Evolutionary conservation across 305 asterid species (phyloP).

Genomic region (Lippia alba): DNA sequence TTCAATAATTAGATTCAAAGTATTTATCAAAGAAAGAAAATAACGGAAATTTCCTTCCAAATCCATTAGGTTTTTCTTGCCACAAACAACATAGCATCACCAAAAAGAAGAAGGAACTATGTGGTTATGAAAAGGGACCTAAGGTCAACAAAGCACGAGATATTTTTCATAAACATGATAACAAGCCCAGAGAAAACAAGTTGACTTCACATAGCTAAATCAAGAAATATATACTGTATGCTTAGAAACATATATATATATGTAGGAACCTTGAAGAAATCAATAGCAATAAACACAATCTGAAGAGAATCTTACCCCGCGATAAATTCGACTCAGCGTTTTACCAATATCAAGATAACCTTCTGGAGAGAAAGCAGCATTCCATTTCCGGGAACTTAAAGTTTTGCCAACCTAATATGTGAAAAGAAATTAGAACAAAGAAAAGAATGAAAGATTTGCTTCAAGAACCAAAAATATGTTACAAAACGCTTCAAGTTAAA

Average conservation of each 20-base stretch:
- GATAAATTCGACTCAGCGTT: constrained; percentile 82
- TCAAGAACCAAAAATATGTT: constrained; percentile 27
- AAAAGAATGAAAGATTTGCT: constrained; percentile 3
- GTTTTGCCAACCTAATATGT: constrained; percentile 80
- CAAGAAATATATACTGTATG: constrained; percentile 20
- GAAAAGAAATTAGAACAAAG: constrained; percentile 9
- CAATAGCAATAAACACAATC: constrained; percentile 32
- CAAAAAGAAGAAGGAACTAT: constrained; percentile 12
- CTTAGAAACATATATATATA: constrained; percentile 13
- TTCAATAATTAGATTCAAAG: constrained; percentile 24
- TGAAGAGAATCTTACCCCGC: constrained; percentile 71
- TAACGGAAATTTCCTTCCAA: constrained; percentile 5
- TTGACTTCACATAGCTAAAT: constrained; percentile 7
- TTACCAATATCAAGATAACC: constrained; percentile 86
- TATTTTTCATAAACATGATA: constrained; percentile 3
- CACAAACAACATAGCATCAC: constrained; percentile 23
- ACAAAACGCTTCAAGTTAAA: constrained; percentile 5
- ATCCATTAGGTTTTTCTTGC: constrained; percentile 19
- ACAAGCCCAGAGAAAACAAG: constrained; percentile 18
- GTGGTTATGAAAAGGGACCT: constrained; percentile 27
- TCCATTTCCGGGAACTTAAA: constrained; percentile 89
- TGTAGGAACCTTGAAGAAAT: constrained; percentile 1
- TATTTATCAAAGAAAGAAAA: constrained; percentile 19
- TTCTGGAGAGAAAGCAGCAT: constrained; percentile 76
- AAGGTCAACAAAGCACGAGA: constrained; percentile 15